Base-by-base conservation (phyloP, 2,329 filamentous ascomycete genomes). In the Cercospora sp. region DNA sequence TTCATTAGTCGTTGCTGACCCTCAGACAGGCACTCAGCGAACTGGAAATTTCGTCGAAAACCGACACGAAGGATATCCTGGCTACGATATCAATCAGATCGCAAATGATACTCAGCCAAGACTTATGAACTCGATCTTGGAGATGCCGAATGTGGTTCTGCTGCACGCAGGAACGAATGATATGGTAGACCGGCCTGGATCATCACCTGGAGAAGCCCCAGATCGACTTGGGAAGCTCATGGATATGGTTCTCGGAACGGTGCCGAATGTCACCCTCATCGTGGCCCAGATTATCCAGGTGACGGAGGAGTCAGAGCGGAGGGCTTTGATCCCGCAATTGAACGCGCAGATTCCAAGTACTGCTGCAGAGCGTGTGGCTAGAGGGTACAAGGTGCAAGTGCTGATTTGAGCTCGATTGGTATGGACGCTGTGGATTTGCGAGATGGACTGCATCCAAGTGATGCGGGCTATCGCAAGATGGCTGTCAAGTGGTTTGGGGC, bases 101-200 rank as follows among this genome's bases (percentile, higher is more conserved):
- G 45, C 49, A 30, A 60, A 55, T 37, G 53, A 64, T n/a, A 63
- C 60, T n/a, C 51, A 53, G 8, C 58, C 57, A 26, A 43, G 30
- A 26, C 57, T 69, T 5, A 59, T 53, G 24, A 40, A 43, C 7
- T 51, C 55, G 24, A 43, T 67, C 5, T 5, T 34, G 16, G 43
- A 64, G 16, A 24, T 60, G 37, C 69, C 69, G 5, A 69, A 71
- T 34, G 67, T 71, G 18, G 67, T 71, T 21, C 61, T 71, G 13
- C 43, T 71, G 5, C 67, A 69, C 53, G 69, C 69, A 3, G 69
- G 69, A 13, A 71, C 69, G 24, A 71, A 71, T 40, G 69, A 71
- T 40, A 53, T 69, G 40, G 40, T 24, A 32, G 26, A 51, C 6
- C 16, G 40, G 1, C 18, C 13, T 45, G 43, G n/a, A 1, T n/a